Percentiles rank a stretch among this genome's conserved stretches.
Conservation (phyloP, 208 protist species). For the Acanthamoeba healyi region DNA sequence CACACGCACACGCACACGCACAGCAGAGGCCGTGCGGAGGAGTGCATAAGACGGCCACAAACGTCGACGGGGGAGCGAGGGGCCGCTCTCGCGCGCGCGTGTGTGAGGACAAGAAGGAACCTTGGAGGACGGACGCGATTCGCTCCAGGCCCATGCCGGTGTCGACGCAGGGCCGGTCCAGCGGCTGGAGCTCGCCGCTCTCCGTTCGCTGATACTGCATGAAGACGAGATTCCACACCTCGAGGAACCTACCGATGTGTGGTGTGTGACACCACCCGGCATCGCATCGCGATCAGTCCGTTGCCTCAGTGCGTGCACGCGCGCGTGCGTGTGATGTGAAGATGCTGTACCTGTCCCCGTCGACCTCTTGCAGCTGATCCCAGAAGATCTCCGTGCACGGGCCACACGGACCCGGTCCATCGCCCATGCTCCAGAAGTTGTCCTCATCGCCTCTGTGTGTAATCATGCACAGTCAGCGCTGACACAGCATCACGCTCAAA, state of each 20-base stretch:
- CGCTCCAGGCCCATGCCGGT: constrained; percentile 88
- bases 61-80: too few species aligned
- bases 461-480: not conserved
- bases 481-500: too few species aligned
- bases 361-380: constrained; percentile 77
- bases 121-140: constrained; percentile 82
- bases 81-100: too few species aligned
- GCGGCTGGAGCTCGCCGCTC: not conserved
- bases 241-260: constrained; percentile 79
- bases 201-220: constrained; percentile 78
- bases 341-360: constrained; percentile 63
- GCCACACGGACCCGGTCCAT: constrained; percentile 82
- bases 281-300: not conserved
- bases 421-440: constrained; percentile 86
- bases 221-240: constrained; percentile 88
- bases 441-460: constrained; percentile 70
- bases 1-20: too few species aligned
- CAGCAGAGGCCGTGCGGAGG: too few species aligned
- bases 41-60: too few species aligned
- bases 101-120: not conserved
- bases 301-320: too few species aligned
- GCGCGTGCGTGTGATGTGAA: not conserved
- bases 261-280: too few species aligned
- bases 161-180: constrained; percentile 79
- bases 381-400: constrained; percentile 88